phyloP scores from a whole-genome alignment of 1,139 yeast genomes.

The Pichia inconspicua region DNA sequence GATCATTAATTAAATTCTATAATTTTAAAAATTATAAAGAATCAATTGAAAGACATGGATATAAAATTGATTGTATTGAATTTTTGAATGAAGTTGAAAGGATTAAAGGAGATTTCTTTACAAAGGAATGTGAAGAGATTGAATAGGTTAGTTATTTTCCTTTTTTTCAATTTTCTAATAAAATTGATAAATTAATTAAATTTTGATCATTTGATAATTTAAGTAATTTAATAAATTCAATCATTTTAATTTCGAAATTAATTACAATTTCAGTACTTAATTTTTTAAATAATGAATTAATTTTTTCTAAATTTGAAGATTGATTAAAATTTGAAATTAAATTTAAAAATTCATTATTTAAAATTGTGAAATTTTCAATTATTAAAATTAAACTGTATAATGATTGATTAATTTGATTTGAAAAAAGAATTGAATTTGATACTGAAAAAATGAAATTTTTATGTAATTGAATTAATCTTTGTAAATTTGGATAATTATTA shows the following conservation, averaged over 20 bases:
- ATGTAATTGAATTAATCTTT: constrained; percentile 38
- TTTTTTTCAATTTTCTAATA: constrained; percentile 15
- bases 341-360: constrained; percentile 5
- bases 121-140: background rate
- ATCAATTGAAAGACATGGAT: constrained; percentile 35
- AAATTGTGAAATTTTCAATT: constrained; percentile 5
- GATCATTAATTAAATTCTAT: constrained; percentile 76
- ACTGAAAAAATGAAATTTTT: constrained; percentile 17
- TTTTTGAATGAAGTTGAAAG: constrained; percentile 12
- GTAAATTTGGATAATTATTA: constrained; percentile 5
- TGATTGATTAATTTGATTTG: constrained; percentile 6
- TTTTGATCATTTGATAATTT: constrained; percentile 30
- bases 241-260: constrained; percentile 25
- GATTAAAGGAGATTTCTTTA: constrained; percentile 12
- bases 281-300: constrained; percentile 18
- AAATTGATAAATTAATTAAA: constrained; percentile 28
- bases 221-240: constrained; percentile 29
- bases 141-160: too few relatives aligned
- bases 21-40: constrained; percentile 51
- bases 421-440: constrained; percentile 18
- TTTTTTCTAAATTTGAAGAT: background rate
- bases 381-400: constrained; percentile 5
- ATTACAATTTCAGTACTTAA: constrained; percentile 22
- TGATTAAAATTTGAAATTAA: constrained; percentile 3
- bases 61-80: constrained; percentile 5